These are phyloP conservation scores for Chenopodium album DNA, from an alignment of 148 eudicot species.

Conservation along the genomic window DNA sequence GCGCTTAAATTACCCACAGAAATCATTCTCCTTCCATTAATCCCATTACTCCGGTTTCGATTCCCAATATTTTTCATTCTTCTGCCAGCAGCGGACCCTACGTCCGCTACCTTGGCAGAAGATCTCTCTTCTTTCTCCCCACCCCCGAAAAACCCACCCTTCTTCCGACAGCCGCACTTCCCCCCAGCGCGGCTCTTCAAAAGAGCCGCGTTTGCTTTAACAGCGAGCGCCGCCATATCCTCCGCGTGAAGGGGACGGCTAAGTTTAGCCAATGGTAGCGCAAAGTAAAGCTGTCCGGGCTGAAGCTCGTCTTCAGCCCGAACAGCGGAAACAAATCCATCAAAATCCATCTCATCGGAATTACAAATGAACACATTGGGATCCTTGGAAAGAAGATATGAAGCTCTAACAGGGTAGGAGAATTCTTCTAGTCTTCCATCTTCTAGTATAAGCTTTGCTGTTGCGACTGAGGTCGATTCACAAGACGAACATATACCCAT, in stretches of 20 bases:
- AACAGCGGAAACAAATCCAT: slow-evolving; percentile 50
- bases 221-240: slow-evolving; percentile 95
- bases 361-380: slow-evolving; percentile 41
- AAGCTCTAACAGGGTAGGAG: slow-evolving; percentile 32
- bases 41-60: not conserved
- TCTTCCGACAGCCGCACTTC: slow-evolving; percentile 44
- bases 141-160: slow-evolving; percentile 20
- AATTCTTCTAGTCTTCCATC: slow-evolving; percentile 29
- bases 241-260: slow-evolving; percentile 52
- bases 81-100: slow-evolving; percentile 18
- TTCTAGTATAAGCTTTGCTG: slow-evolving; percentile 25
- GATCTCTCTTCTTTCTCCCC: slow-evolving; percentile 17
- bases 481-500: slow-evolving; percentile 35
- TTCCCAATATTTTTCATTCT: slow-evolving; percentile 13
- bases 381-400: slow-evolving; percentile 24
- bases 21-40: slow-evolving; percentile 31
- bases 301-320: slow-evolving; percentile 59
- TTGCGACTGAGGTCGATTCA: slow-evolving; percentile 23
- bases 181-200: slow-evolving; percentile 35
- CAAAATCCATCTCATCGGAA: slow-evolving; percentile 90
- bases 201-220: slow-evolving; percentile 81
- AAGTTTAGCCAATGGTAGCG: slow-evolving; percentile 54
- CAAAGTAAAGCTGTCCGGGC: slow-evolving; percentile 77
- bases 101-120: slow-evolving; percentile 39
- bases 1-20: slow-evolving; percentile 48